These are phyloP conservation scores for Ceratocystis cacaofunesta DNA, from an alignment of 2,329 filamentous ascomycete genomes.

Conservation along the genomic window DNA sequence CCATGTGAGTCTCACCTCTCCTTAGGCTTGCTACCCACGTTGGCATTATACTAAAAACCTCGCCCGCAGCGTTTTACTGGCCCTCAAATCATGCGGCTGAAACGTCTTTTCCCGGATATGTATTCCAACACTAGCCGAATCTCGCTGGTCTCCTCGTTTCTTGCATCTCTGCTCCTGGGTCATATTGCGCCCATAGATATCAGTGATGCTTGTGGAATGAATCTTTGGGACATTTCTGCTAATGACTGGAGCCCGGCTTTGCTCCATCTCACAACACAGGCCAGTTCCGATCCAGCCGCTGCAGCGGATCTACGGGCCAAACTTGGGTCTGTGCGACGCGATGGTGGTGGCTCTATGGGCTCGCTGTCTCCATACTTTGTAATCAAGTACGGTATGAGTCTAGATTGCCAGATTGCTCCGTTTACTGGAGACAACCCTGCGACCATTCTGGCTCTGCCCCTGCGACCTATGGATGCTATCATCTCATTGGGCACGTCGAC, in stretches of 20 bases:
- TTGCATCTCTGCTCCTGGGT: conserved; percentile 80
- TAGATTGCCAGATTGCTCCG: conserved; percentile 61
- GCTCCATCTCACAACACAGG: conserved; percentile 57
- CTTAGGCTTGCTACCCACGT: not conserved
- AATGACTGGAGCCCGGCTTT: conserved; percentile 61
- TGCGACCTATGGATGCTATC: conserved; percentile 80
- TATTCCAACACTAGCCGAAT: conserved; percentile 73
- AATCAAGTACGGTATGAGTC: conserved; percentile 58
- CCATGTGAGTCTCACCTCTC: conserved; percentile 46
- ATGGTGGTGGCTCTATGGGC: conserved; percentile 69
- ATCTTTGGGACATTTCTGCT: conserved; percentile 76
- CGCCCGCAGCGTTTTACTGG: conserved; percentile 73
- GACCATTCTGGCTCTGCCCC: conserved; percentile 79
- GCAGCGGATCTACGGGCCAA: conserved; percentile 53
- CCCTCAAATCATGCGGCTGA: conserved; percentile 86
- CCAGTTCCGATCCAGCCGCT: conserved; percentile 34
- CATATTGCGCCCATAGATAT: conserved; percentile 80
- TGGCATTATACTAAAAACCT: not conserved
- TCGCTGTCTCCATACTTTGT: conserved; percentile 65
- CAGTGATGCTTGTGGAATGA: conserved; percentile 90
- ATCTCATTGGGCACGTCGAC: conserved; percentile 90
- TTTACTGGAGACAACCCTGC: conserved; percentile 95
- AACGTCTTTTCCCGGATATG: conserved; percentile 61
- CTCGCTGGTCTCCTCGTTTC: conserved; percentile 86
- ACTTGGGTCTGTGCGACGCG: conserved; percentile 63